These are phyloP conservation scores for Neonectria neomacrospora DNA, from an alignment of 2,329 filamentous ascomycete genomes.

Conservation along the genomic window DNA sequence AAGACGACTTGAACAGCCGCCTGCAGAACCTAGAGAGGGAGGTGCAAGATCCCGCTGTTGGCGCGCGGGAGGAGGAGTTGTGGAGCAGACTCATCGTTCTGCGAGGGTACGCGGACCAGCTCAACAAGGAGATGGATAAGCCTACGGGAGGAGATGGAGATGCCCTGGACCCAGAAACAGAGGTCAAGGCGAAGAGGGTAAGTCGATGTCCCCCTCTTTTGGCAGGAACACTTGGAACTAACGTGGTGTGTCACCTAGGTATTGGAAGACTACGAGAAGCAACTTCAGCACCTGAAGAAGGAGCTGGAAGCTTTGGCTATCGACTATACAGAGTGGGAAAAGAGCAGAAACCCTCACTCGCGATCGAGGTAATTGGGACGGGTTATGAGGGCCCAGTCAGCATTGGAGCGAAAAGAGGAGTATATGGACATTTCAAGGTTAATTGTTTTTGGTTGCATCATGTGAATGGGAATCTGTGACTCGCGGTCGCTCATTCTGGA, in stretches of 20 bases:
- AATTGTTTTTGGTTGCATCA: conserved; percentile 16
- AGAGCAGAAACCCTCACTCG: conserved; percentile 56
- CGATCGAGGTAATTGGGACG: conserved; percentile 45
- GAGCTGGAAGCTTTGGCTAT: conserved; percentile 73
- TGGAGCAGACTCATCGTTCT: conserved; percentile 85
- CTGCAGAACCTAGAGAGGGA: conserved; percentile 74
- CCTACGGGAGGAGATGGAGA: conserved; percentile 66
- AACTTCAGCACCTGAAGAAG: conserved; percentile 79
- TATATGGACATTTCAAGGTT: conserved; percentile 21
- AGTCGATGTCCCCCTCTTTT: conserved; percentile 37
- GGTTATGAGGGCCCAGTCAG: conserved; percentile 16
- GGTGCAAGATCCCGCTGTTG: conserved; percentile 79
- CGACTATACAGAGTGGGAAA: conserved; percentile 67
- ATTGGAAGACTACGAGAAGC: conserved; percentile 83
- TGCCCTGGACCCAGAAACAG: conserved; percentile 74
- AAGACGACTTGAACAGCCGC: conserved; percentile 81
- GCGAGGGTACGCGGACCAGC: conserved; percentile 75
- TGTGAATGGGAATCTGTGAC: conserved; percentile 8
- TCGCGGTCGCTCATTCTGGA: not conserved
- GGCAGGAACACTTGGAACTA: conserved; percentile 14
- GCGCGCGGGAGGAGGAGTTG: conserved; percentile 82
- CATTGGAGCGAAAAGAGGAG: conserved; percentile 27
- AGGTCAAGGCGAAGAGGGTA: conserved; percentile 80
- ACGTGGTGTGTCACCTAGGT: conserved; percentile 62
- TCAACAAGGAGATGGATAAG: conserved; percentile 80